Conservation (phyloP, 2,329 filamentous ascomycete genomes). For the Colletotrichum tropicale region DNA sequence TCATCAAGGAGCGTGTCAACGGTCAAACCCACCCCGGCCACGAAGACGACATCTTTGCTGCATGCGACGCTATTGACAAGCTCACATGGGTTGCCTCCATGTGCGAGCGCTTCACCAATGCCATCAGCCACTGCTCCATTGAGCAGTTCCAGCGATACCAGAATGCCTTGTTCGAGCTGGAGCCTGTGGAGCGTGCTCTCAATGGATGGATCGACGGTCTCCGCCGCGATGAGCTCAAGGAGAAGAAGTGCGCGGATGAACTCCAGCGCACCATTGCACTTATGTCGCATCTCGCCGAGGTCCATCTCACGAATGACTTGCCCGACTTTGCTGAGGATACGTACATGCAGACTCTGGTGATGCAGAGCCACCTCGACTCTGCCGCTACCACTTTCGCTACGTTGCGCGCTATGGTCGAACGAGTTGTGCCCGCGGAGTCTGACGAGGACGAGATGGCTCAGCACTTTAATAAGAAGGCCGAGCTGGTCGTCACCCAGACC, state of each 20-base stretch:
- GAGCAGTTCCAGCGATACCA: conserved; percentile 81
- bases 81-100: conserved; percentile 83
- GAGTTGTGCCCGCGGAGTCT: conserved; percentile 55
- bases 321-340: conserved; percentile 79
- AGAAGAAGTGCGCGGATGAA: conserved; percentile 80
- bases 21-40: conserved; percentile 68
- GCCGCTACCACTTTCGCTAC: conserved; percentile 71
- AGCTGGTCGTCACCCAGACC: conserved; percentile 74
- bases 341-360: conserved; percentile 75
- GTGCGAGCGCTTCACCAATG: conserved; percentile 82
- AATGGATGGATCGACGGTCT: conserved; percentile 88
- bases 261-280: conserved; percentile 84
- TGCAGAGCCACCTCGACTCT: conserved; percentile 84
- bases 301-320: conserved; percentile 73
- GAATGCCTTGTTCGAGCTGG: conserved; percentile 82
- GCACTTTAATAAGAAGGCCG: conserved; percentile 73
- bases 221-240: conserved; percentile 83
- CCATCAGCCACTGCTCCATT: conserved; percentile 78
- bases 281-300: conserved; percentile 83
- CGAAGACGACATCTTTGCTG: conserved; percentile 79
- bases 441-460: conserved; percentile 72
- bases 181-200: conserved; percentile 87
- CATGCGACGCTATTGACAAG: conserved; percentile 83
- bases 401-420: conserved; percentile 69
- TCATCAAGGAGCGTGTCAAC: conserved; percentile 79